These are phyloP conservation scores for Nicotiana knightiana DNA, from an alignment of 257 asterid genomes.

Conservation along the genomic window DNA sequence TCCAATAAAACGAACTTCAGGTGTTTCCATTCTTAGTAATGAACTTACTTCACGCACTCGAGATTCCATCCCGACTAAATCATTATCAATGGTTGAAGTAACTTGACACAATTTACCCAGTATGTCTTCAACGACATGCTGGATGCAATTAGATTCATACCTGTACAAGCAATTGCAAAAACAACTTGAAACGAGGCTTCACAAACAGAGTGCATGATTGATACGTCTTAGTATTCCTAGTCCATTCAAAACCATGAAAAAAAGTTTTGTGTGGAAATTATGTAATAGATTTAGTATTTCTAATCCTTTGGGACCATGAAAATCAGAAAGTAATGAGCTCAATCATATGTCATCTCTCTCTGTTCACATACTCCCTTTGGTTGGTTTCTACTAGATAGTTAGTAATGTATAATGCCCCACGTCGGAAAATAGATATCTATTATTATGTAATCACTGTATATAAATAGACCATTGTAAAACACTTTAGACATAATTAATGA, in stretches of 20 bases:
- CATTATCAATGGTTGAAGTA: neutral
- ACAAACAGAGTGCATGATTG: neutral
- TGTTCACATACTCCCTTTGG: neutral
- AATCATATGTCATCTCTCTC: neutral
- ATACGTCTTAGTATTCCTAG: neutral
- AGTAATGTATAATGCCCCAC: no score
- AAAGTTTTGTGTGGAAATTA: neutral
- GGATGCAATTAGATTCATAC: constrained; percentile 6
- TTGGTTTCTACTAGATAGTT: no score
- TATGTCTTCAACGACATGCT: neutral
- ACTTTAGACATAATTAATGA: no score
- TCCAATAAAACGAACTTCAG: constrained; percentile 9
- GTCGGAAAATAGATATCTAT: no score
- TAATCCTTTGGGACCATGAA: neutral
- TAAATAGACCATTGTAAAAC: no score
- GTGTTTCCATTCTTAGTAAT: neutral
- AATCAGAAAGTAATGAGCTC: neutral
- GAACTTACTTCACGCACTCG: constrained; percentile 2
- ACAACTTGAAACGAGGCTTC: neutral
- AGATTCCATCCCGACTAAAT: constrained; percentile 13
- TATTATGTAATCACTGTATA: no score
- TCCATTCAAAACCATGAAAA: neutral
- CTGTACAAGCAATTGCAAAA: neutral
- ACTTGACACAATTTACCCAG: neutral
- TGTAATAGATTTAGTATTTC: neutral